Evolutionary conservation across 2,329 filamentous ascomycete species (phyloP).

Genomic region (Scorias spongiosa): DNA sequence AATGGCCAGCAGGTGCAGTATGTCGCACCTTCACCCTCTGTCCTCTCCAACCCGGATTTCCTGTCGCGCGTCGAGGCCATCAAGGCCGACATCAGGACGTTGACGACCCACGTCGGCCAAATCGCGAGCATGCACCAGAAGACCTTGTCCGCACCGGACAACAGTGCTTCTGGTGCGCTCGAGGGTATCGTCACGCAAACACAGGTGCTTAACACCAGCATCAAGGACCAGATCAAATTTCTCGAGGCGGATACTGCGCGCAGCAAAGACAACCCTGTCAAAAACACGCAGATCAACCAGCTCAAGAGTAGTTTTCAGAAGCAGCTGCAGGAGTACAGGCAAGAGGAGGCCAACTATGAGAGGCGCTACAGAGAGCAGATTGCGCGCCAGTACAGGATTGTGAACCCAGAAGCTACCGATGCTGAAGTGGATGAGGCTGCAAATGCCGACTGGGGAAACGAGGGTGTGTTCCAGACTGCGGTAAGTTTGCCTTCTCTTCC

Average conservation of each 20-base stretch:
- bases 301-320: conserved; percentile 59
- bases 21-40: conserved; percentile 22
- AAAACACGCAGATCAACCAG: conserved; percentile 53
- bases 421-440: conserved; percentile 52
- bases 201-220: conserved; percentile 56
- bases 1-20: conserved; percentile 22
- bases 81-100: conserved; percentile 50
- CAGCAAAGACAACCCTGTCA: conserved; percentile 48
- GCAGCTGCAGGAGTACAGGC: conserved; percentile 54
- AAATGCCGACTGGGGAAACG: conserved; percentile 57
- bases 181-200: conserved; percentile 56
- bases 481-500: conserved; percentile 35
- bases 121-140: conserved; percentile 59
- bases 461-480: conserved; percentile 70
- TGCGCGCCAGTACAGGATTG: conserved; percentile 64
- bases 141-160: conserved; percentile 50
- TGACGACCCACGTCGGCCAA: conserved; percentile 51
- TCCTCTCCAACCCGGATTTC: conserved; percentile 51
- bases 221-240: conserved; percentile 65
- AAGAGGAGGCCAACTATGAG: conserved; percentile 56
- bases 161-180: conserved; percentile 33
- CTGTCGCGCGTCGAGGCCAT: conserved; percentile 50
- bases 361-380: conserved; percentile 63
- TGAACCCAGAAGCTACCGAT: conserved; percentile 33
- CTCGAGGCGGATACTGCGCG: conserved; percentile 56